phyloP scores from a whole-genome alignment of 1,139 yeast species.

The Arxiozyma telluris region DNA sequence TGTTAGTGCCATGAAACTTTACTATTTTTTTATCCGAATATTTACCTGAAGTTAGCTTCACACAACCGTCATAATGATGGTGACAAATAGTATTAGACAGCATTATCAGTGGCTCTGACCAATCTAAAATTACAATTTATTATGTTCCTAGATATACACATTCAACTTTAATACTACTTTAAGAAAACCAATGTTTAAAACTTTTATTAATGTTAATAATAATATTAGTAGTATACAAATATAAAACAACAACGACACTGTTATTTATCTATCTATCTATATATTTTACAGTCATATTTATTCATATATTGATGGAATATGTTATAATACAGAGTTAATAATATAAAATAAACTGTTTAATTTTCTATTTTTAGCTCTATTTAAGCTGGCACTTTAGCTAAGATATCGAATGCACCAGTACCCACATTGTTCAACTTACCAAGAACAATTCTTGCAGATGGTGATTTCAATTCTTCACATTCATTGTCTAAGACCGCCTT shows the following conservation, averaged over 20 bases:
- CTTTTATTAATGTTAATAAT: no score
- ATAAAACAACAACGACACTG: neutral
- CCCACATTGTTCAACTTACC: constrained; percentile 92
- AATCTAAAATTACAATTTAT: neutral
- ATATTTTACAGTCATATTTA: neutral
- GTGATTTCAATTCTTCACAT: constrained; percentile 78
- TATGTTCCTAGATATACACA: neutral
- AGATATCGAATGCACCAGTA: constrained; percentile 89
- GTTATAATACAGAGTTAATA: neutral
- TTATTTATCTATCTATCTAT: neutral
- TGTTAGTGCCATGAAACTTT: no score
- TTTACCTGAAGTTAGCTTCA: no score
- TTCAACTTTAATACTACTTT: no score
- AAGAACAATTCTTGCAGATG: constrained; percentile 89
- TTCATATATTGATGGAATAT: neutral
- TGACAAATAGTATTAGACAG: neutral
- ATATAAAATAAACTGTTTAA: neutral
- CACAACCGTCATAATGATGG: neutral
- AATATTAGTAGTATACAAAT: neutral
- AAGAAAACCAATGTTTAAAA: no score
- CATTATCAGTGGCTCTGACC: neutral
- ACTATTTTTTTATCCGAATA: no score
- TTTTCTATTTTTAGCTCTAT: neutral
- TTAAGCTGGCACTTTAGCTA: constrained; percentile 49
- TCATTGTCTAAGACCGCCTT: constrained; percentile 93